Evolutionary conservation across 1,284 basidiomycete genomes (phyloP).

Genomic region (Puccinia triticina): DNA sequence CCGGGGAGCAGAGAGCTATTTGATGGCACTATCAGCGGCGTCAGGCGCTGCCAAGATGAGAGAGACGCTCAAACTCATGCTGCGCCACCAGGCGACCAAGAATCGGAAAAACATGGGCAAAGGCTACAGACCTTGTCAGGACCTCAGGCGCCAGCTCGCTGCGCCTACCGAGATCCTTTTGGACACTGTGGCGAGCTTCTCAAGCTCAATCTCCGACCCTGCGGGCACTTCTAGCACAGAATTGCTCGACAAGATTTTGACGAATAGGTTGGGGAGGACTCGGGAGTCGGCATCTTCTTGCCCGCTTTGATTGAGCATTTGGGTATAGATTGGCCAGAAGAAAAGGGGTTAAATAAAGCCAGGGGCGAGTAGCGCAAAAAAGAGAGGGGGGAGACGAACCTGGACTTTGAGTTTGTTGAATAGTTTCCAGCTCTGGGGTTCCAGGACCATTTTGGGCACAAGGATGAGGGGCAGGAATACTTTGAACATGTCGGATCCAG

Average conservation of each 20-base stretch:
- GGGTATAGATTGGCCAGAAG: slow-evolving; percentile 35
- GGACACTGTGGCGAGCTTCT: slow-evolving; percentile 22
- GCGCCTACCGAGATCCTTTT: too few relatives aligned
- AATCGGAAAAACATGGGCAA: too few relatives aligned
- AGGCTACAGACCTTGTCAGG: too few relatives aligned
- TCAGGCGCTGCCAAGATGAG: too few relatives aligned
- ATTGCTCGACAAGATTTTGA: slow-evolving; percentile 42
- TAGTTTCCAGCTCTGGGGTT: slow-evolving; percentile 41
- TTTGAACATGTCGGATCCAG: too few relatives aligned
- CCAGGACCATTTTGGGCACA: slow-evolving; percentile 14
- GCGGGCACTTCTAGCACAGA: slow-evolving; percentile 24
- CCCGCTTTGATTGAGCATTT: slow-evolving; percentile 42
- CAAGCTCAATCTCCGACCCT: slow-evolving; percentile 19
- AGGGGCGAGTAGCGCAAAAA: neutral
- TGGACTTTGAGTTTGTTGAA: slow-evolving; percentile 51
- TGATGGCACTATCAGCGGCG: too few relatives aligned
- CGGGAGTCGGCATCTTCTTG: slow-evolving; percentile 33
- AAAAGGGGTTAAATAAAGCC: neutral
- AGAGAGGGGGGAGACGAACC: neutral
- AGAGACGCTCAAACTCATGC: too few relatives aligned
- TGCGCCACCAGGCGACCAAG: too few relatives aligned
- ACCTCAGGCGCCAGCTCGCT: too few relatives aligned
- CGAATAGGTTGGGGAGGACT: slow-evolving; percentile 44
- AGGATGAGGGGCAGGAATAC: slow-evolving; percentile 41
- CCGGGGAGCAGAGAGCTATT: too few relatives aligned